Percentiles rank a stretch among this genome's conserved stretches.
Conservation (phyloP, 2,329 filamentous ascomycete species). For the Cordyceps fumosorosea region DNA sequence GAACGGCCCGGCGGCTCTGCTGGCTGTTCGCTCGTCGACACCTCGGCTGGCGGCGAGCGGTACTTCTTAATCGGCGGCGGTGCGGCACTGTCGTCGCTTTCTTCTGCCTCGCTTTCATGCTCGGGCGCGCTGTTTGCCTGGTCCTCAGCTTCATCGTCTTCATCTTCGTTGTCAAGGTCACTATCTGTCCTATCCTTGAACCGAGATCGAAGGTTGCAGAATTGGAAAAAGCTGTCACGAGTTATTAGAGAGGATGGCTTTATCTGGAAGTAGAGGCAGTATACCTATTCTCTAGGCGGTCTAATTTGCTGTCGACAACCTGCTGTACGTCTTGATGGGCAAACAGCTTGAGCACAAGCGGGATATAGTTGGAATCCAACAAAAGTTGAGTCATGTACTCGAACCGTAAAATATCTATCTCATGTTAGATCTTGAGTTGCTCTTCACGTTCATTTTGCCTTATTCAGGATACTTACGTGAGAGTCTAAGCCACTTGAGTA, state of each 20-base stretch:
- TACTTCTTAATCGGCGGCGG: constrained; percentile 73
- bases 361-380: constrained; percentile 91
- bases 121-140: constrained; percentile 25
- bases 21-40: constrained; percentile 17
- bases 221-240: constrained; percentile 71
- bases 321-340: constrained; percentile 91
- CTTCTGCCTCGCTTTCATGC: constrained; percentile 27
- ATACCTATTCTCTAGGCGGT: constrained; percentile 74
- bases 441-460: not conserved
- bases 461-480: constrained; percentile 61
- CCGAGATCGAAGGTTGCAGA: constrained; percentile 67
- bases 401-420: constrained; percentile 80
- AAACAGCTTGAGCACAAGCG: constrained; percentile 85
- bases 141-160: constrained; percentile 17
- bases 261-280: no score
- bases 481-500: constrained; percentile 93
- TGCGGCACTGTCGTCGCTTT: constrained; percentile 69
- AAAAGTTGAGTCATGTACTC: constrained; percentile 92
- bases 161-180: constrained; percentile 22
- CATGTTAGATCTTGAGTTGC: constrained; percentile 15
- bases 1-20: constrained; percentile 17
- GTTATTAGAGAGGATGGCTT: constrained; percentile 17
- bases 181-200: constrained; percentile 29
- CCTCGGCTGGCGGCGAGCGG: constrained; percentile 33
- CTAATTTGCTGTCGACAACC: constrained; percentile 77